These are phyloP conservation scores for Cubamyces lactineus DNA, from an alignment of 768 basidiomycete species.

Conservation along the genomic window DNA sequence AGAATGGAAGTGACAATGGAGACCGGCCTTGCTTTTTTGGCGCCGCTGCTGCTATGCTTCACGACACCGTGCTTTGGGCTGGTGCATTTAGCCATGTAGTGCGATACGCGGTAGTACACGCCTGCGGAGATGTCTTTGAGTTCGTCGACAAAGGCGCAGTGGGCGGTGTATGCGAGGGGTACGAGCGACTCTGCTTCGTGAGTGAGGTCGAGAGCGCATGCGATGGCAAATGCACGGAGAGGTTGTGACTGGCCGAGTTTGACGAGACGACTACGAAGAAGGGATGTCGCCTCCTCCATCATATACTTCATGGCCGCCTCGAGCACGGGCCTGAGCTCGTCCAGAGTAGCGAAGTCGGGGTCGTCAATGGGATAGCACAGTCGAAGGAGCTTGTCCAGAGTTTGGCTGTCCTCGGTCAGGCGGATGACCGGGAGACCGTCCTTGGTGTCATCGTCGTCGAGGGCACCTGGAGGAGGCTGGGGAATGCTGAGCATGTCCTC, in stretches of 20 bases:
- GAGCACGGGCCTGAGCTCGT: slow-evolving; percentile 25
- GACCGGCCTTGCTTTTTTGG: slow-evolving; percentile 9
- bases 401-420: slow-evolving; percentile 22
- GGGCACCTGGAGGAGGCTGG: slow-evolving; percentile 16
- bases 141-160: slow-evolving; percentile 15
- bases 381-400: slow-evolving; percentile 21
- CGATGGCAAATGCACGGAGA: slow-evolving; percentile 19
- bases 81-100: slow-evolving; percentile 15
- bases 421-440: slow-evolving; percentile 22
- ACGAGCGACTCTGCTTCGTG: slow-evolving; percentile 16
- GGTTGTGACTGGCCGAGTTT: slow-evolving; percentile 24
- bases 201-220: slow-evolving; percentile 13
- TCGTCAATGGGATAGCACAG: slow-evolving; percentile 27
- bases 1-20: slow-evolving; percentile 13
- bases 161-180: slow-evolving; percentile 14
- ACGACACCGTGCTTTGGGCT: neutral
- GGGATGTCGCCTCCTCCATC: slow-evolving; percentile 24
- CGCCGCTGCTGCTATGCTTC: neutral
- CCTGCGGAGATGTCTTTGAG: slow-evolving; percentile 20
- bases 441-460: slow-evolving; percentile 15
- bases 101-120: slow-evolving; percentile 21
- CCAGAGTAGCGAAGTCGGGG: slow-evolving; percentile 20
- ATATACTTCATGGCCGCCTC: slow-evolving; percentile 29
- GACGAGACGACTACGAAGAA: slow-evolving; percentile 17
- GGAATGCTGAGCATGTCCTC: slow-evolving; percentile 29